A percentile compares a stretch with the other conserved stretches of the same genome.
These are phyloP conservation scores for Mayamaea pseudoterrestris DNA, from an alignment of 108 stramenopile species.

Conservation along the genomic window DNA sequence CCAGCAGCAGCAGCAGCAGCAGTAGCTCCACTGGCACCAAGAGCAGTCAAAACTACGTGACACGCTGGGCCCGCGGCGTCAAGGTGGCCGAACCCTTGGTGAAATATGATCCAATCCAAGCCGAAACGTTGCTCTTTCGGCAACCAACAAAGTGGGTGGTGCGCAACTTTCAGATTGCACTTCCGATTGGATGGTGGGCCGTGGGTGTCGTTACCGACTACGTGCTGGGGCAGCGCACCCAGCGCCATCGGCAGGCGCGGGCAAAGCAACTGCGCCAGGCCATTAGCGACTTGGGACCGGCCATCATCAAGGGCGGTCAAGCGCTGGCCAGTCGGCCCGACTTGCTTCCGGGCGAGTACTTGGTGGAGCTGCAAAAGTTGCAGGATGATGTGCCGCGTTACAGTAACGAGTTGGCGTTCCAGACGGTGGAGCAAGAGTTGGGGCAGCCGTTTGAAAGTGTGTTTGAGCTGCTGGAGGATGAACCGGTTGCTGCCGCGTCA, in stretches of 20 bases:
- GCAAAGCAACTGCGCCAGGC: conserved; percentile 74
- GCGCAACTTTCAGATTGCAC: conserved; percentile 87
- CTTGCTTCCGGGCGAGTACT: conserved; percentile 84
- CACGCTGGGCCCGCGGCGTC: conserved; percentile 37
- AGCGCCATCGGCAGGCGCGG: conserved; percentile 30
- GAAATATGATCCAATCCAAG: conserved; percentile 74
- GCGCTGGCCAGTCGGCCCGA: conserved; percentile 86
- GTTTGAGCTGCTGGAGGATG: conserved; percentile 78
- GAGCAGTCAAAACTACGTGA: conserved; percentile 17
- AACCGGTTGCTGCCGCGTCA: conserved; percentile 78
- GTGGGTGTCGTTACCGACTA: conserved; percentile 62
- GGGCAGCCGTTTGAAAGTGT: conserved; percentile 56
- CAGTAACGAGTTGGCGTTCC: conserved; percentile 71
- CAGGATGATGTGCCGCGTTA: conserved; percentile 93
- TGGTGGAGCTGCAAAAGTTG: conserved; percentile 90
- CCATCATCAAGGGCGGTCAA: conserved; percentile 93
- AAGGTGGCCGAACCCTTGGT: conserved; percentile 84
- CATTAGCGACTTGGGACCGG: conserved; percentile 80
- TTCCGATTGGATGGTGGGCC: conserved; percentile 82
- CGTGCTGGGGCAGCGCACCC: conserved; percentile 25
- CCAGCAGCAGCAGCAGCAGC: neutral
- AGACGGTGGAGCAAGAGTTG: conserved; percentile 74
- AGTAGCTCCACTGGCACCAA: no score
- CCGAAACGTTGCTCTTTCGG: conserved; percentile 65
- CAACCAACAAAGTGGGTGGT: conserved; percentile 88